Evolutionary conservation across 305 asterid species (phyloP), one percentile per base, ranked within the genome.

Genomic region (Fraxinus sp.): DNA sequence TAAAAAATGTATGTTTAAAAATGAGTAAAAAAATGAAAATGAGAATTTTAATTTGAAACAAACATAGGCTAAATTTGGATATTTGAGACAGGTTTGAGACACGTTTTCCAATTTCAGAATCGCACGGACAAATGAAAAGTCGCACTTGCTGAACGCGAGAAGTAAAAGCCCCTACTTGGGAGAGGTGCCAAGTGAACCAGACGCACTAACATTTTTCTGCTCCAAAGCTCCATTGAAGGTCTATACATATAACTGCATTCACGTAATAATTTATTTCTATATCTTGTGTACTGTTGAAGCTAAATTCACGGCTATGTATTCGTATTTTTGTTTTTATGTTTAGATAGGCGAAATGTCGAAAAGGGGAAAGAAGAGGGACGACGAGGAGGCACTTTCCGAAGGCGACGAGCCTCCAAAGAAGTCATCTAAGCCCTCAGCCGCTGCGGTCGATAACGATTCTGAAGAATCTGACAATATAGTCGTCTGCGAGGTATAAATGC

Each of bases 321-420:
- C 7, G 3, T 4, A 4, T 11, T 68, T 26, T 68, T 68, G 7
- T 68, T 1, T 30, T 30, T 30, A 30, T 26, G 1, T 68, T 24
- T 26, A 68, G 78, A 26, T 41, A 6, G 72, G 14, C 33, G 37
- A 87, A 82, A 95, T 94, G 99, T 92, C 97, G 83, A 89, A 87
- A 87, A 87, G 92, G 87, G 91, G 92, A n/a, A 90, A 89, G 83
- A 91, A 85, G 87, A 89, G 88, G 88, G 89, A 86, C 81, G 97
- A 92, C 5, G 94, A 84, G n/a, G 94, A 84, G 30, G 86, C 84
- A 70, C 86, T 80, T 62, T 89, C 93, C 32, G 95, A 89, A 36
- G 92, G 87, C 37, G 95, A 93, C 52, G 90, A 89, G 77, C 95
- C 90, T 57, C 89, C 91, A 1, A 90, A 84, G 88, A 91, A 91